Base-by-base conservation (phyloP, 345 rosid genomes). In the Corchorus olitorius region DNA sequence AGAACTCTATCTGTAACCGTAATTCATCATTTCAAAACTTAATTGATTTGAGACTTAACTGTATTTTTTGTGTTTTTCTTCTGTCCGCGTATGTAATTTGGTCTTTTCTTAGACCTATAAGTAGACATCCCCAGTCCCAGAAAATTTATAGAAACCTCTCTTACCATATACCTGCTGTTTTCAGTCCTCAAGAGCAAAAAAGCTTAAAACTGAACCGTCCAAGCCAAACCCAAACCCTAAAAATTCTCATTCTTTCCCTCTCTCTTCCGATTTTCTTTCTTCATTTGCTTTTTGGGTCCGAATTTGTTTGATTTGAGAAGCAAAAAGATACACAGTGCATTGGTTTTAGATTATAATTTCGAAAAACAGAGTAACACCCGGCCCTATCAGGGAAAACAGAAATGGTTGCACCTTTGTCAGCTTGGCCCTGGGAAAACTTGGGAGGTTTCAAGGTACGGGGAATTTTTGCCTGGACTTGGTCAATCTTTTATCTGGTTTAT, bases 351-450 rank as follows among this genome's bases (percentile, higher is more conserved):
- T 20, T 14, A 13, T 12, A 22, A 67, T 27, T 27, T 27, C 27
- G 54, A 46, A 46, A 46, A 48, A 15, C 55, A 22, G 55, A 12
- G 71, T 45, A 45, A 1, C 48, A 5, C 1, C 2, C 12, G 10
- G 52, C 70, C 11, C 33, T 41, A 34, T 41, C 11, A 2, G 71
- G 48, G 43, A 39, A 27, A 1, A 6, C 1, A 58, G 72, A 59
- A 76, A 91, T 90, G 98, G 91, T 43, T 77, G 87, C 90, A 81
- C 73, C 88, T 54, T 80, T 92, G 78, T 88, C 93, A 65, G 72
- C 89, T 70, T 96, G 98, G 98, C 97, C 99, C 5, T 96, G 99
- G 99, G 94, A 81, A 80, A 88, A 85, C 84, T 59, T 92, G 66
- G 97, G 98, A 55, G 17, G 70, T 66, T 95, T 75, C 80, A 96